Conservation (phyloP, 495 filamentous ascomycete genomes). For the Amniculicola lignicola region DNA sequence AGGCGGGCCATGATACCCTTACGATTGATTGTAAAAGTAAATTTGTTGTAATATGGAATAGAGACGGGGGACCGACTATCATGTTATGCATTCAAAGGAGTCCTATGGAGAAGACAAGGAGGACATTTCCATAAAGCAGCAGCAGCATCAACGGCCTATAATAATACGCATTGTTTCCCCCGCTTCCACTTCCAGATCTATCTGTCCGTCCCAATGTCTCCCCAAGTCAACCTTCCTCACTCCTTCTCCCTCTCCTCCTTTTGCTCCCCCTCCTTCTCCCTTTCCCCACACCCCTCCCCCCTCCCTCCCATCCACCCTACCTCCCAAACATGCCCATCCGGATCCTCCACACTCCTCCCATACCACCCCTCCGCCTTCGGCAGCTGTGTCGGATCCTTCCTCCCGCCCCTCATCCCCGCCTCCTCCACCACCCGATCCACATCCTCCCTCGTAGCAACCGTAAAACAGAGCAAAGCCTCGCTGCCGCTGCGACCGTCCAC, state of each 20-base stretch:
- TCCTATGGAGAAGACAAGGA: too few relatives aligned
- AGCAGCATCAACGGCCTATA: too few relatives aligned
- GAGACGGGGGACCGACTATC: too few relatives aligned
- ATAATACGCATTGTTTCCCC: too few relatives aligned
- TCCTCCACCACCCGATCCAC: constrained; percentile 4
- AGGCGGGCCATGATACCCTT: background rate
- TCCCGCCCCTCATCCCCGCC: constrained; percentile 2
- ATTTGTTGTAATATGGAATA: background rate
- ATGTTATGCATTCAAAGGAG: too few relatives aligned
- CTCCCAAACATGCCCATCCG: constrained; percentile 19
- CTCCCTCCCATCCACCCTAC: constrained; percentile 6
- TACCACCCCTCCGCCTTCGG: constrained; percentile 4
- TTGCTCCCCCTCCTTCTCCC: background rate
- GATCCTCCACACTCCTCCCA: constrained; percentile 15
- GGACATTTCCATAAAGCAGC: too few relatives aligned
- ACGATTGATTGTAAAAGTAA: background rate
- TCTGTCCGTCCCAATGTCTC: too few relatives aligned
- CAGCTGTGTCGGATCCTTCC: constrained; percentile 1
- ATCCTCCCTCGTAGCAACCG: background rate
- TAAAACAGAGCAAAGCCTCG: constrained; percentile 3
- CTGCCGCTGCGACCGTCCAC: background rate
- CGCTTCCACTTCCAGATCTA: too few relatives aligned
- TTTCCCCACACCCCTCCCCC: background rate
- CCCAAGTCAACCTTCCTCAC: background rate
- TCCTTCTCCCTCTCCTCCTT: background rate